Conservation (phyloP, 148 eudicot species). For the Fallopia convolvulus region DNA sequence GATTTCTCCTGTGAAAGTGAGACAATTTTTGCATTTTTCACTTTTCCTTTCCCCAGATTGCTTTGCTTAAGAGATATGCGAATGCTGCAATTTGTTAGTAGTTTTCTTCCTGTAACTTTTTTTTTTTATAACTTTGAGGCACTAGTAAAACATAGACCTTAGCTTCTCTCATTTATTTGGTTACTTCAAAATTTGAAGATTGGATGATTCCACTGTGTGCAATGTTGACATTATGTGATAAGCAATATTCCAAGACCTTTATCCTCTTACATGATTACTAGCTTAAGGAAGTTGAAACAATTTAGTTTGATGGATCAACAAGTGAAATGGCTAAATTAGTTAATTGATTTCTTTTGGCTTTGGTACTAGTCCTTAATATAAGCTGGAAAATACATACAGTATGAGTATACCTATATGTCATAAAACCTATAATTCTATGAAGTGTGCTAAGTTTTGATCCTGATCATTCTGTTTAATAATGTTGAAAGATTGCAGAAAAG, state of each 20-base stretch:
- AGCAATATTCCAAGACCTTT: neutral
- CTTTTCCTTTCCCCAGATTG: neutral
- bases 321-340: neutral
- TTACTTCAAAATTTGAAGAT: neutral
- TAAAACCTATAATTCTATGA: neutral
- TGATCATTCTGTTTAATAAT: neutral
- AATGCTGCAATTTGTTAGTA: neutral
- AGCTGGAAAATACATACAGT: neutral
- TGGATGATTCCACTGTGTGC: neutral
- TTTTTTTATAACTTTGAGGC: neutral
- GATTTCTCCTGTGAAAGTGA: neutral
- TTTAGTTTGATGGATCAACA: neutral
- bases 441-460: neutral
- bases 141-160: neutral
- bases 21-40: neutral
- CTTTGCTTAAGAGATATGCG: neutral
- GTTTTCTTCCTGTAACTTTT: neutral
- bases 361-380: neutral
- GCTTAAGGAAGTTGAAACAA: neutral
- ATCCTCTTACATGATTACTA: neutral
- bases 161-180: neutral
- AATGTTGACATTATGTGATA: neutral
- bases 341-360: neutral
- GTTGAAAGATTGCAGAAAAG: constrained; percentile 72
- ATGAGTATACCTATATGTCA: neutral